These are phyloP conservation scores for Aureobasidium subglaciale DNA, from an alignment of 2,329 filamentous ascomycete species.

Conservation along the genomic window DNA sequence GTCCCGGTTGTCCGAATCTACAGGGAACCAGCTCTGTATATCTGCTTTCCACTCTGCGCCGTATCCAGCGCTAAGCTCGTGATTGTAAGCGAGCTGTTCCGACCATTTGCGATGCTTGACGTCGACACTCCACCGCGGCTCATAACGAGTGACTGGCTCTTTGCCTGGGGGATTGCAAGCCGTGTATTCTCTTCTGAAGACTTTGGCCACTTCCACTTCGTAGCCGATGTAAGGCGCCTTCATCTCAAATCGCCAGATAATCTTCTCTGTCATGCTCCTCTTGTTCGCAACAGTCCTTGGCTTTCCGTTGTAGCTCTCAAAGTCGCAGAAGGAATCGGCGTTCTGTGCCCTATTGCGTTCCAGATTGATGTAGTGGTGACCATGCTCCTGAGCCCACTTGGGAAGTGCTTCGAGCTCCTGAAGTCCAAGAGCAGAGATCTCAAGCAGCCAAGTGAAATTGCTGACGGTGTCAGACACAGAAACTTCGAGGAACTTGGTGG, in stretches of 20 bases:
- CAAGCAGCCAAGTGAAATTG: slow-evolving; percentile 29
- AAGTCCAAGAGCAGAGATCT: slow-evolving; percentile 19
- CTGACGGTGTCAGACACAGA: slow-evolving; percentile 18
- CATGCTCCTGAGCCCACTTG: background rate
- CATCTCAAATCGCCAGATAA: slow-evolving; percentile 14
- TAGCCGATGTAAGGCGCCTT: slow-evolving; percentile 6
- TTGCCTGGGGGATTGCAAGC: background rate
- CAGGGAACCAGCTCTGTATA: slow-evolving; percentile 27
- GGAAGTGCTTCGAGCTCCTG: background rate
- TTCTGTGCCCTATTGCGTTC: background rate
- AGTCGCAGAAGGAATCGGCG: background rate
- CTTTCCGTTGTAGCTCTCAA: background rate
- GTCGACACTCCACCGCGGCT: slow-evolving; percentile 26
- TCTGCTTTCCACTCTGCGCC: slow-evolving; percentile 24
- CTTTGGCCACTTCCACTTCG: slow-evolving; percentile 12
- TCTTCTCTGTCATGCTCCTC: slow-evolving; percentile 1
- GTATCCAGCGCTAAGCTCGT: slow-evolving; percentile 23
- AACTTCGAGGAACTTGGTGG: slow-evolving; percentile 22
- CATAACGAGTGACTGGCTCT: slow-evolving; percentile 17
- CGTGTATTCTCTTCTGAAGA: background rate
- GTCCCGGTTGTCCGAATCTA: background rate
- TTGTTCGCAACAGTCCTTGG: background rate
- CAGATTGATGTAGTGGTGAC: slow-evolving; percentile 3
- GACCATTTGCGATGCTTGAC: slow-evolving; percentile 27
- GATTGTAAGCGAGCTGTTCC: slow-evolving; percentile 23